These are phyloP conservation scores for Neovahlkampfia damariscottae DNA, from an alignment of 78 protist genomes.

Conservation along the genomic window DNA sequence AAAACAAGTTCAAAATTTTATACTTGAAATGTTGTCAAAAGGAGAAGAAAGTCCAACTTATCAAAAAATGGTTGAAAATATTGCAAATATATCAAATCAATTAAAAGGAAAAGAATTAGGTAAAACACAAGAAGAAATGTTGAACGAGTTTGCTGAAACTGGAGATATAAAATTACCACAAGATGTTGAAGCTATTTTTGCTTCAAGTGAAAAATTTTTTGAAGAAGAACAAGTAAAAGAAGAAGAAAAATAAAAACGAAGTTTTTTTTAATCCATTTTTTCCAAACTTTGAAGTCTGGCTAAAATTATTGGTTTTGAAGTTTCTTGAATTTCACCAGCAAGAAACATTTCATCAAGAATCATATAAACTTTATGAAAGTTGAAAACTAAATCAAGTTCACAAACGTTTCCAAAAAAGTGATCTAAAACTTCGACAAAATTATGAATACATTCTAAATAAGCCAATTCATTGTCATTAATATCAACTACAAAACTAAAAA, in stretches of 20 bases:
- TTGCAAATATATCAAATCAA: no score
- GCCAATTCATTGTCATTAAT: slow-evolving; percentile 84
- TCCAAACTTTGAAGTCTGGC: slow-evolving; percentile 17
- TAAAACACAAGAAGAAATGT: no score
- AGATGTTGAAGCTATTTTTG: no score
- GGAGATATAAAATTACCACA: no score
- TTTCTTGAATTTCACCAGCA: slow-evolving; percentile 97
- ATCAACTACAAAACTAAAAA: slow-evolving; percentile 85
- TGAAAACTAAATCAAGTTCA: slow-evolving; percentile 94
- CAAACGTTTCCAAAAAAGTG: slow-evolving; percentile 92
- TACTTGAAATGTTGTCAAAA: no score
- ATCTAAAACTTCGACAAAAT: slow-evolving; percentile 91
- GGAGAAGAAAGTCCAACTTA: no score
- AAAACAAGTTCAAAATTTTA: no score
- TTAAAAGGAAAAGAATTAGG: no score
- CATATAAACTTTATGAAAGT: slow-evolving; percentile 83
- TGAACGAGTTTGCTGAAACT: no score
- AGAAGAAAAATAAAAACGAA: background rate
- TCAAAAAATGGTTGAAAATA: no score
- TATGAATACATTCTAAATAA: slow-evolving; percentile 84
- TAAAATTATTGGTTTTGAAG: slow-evolving; percentile 45
- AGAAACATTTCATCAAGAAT: slow-evolving; percentile 88
- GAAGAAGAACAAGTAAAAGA: background rate
- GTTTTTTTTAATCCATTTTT: background rate
- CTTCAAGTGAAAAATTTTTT: background rate